These are phyloP conservation scores for Wallacemonas sp. DNA, from an alignment of 208 protist species.

Conservation along the genomic window DNA sequence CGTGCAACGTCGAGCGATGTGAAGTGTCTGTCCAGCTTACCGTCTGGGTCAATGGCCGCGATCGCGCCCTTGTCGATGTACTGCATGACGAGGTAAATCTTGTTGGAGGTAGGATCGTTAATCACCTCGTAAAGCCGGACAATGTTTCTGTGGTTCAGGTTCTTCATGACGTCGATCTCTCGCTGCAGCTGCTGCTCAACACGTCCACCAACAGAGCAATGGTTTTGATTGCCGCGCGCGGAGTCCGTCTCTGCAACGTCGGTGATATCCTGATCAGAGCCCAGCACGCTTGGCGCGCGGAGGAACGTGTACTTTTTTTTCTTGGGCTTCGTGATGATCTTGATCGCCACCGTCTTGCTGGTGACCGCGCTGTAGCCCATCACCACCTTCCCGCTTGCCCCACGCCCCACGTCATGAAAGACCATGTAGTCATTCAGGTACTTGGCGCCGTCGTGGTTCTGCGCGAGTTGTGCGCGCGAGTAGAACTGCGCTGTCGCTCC, in stretches of 20 bases:
- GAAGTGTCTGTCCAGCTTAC: constrained; percentile 16
- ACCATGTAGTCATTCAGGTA: constrained; percentile 55
- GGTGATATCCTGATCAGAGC: not conserved
- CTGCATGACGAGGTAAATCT: constrained; percentile 88
- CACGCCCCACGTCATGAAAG: constrained; percentile 33
- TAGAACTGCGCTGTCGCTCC: constrained; percentile 9
- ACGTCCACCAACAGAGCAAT: too few species aligned
- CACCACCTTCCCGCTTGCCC: constrained; percentile 35
- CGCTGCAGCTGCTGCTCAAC: constrained; percentile 27
- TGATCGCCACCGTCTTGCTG: constrained; percentile 39
- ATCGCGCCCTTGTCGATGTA: constrained; percentile 55
- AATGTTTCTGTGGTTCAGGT: constrained; percentile 90
- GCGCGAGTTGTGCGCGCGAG: not conserved
- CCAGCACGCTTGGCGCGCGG: not conserved
- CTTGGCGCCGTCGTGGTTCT: constrained; percentile 21
- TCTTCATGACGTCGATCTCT: constrained; percentile 94
- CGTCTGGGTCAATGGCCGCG: constrained; percentile 12
- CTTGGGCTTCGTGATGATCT: constrained; percentile 27
- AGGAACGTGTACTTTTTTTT: constrained; percentile 11
- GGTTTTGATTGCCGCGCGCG: too few species aligned
- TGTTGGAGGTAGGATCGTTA: constrained; percentile 84
- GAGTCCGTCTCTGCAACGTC: too few species aligned
- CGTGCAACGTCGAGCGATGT: constrained; percentile 7
- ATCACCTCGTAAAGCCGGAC: constrained; percentile 92
- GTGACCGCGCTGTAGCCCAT: constrained; percentile 18